These are phyloP conservation scores for Magnusiomyces sp. DNA, from an alignment of 1,139 yeast species.

Conservation along the genomic window DNA sequence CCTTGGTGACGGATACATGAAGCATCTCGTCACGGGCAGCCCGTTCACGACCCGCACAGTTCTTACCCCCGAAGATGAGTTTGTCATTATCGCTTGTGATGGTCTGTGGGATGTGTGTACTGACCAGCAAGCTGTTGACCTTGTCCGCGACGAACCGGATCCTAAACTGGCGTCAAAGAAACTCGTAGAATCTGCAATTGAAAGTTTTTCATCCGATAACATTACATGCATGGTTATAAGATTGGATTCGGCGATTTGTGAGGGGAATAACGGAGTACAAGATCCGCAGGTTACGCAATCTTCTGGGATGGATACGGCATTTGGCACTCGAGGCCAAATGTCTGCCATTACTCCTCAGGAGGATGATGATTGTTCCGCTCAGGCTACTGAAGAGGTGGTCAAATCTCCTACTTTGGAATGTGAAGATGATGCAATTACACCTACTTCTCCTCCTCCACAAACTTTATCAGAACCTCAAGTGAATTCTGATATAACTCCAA, in stretches of 20 bases:
- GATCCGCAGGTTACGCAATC: too few species aligned
- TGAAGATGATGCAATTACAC: too few species aligned
- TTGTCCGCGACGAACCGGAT: constrained; percentile 47
- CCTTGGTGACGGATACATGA: constrained; percentile 90
- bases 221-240: constrained; percentile 84
- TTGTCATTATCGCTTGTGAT: constrained; percentile 83
- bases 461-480: too few species aligned
- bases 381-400: too few species aligned
- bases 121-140: constrained; percentile 72
- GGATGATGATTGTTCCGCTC: too few species aligned
- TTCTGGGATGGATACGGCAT: too few species aligned
- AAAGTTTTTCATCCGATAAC: constrained; percentile 79
- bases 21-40: constrained; percentile 76
- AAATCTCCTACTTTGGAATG: too few species aligned
- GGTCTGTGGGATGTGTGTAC: constrained; percentile 91
- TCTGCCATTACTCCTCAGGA: too few species aligned
- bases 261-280: background rate
- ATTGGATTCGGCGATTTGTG: constrained; percentile 41
- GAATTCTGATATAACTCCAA: too few species aligned
- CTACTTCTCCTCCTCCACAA: too few species aligned
- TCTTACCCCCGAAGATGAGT: constrained; percentile 54
- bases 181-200: constrained; percentile 70
- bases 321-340: too few species aligned
- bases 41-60: constrained; percentile 91
- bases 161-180: constrained; percentile 62